These are phyloP conservation scores for Wickerhamomyces sp. DNA, from an alignment of 1,139 yeast genomes.

Conservation along the genomic window DNA sequence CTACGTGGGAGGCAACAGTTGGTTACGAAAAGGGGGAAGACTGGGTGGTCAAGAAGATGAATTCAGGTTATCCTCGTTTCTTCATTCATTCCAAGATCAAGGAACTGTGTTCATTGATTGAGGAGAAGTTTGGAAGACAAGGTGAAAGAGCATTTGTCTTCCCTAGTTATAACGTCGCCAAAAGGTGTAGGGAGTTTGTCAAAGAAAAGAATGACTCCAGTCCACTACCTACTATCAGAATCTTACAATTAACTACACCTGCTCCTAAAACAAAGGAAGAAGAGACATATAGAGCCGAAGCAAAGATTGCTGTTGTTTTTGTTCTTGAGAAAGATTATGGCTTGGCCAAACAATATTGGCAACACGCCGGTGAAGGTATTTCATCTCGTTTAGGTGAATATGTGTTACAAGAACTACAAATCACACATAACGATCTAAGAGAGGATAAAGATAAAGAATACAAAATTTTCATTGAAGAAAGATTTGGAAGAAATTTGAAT, in stretches of 20 bases:
- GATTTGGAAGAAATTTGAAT: conserved; percentile 86
- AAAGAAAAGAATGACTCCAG: conserved; percentile 23
- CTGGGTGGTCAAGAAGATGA: conserved; percentile 78
- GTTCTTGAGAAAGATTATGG: conserved; percentile 51
- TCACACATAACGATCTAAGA: conserved; percentile 25
- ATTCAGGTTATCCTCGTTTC: conserved; percentile 86
- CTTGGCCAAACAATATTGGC: conserved; percentile 88
- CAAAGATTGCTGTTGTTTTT: conserved; percentile 72
- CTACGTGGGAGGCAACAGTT: conserved; percentile 90
- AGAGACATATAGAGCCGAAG: conserved; percentile 51
- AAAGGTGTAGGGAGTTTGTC: conserved; percentile 79
- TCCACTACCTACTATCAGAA: conserved; percentile 48
- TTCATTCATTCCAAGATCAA: conserved; percentile 73
- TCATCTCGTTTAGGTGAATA: conserved; percentile 89
- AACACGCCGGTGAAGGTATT: conserved; percentile 92
- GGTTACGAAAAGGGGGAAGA: conserved; percentile 89
- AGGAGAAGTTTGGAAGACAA: conserved; percentile 65
- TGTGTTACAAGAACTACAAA: conserved; percentile 57
- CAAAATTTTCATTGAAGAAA: conserved; percentile 73
- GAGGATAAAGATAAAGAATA: conserved; percentile 43
- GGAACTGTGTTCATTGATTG: conserved; percentile 44
- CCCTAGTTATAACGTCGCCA: conserved; percentile 75
- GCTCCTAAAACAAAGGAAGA: conserved; percentile 59
- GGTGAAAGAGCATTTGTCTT: conserved; percentile 71
- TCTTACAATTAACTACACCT: conserved; percentile 75